These are phyloP conservation scores for Thermothelomyces thermophilus DNA, from an alignment of 2,329 filamentous ascomycete species.

Conservation along the genomic window DNA sequence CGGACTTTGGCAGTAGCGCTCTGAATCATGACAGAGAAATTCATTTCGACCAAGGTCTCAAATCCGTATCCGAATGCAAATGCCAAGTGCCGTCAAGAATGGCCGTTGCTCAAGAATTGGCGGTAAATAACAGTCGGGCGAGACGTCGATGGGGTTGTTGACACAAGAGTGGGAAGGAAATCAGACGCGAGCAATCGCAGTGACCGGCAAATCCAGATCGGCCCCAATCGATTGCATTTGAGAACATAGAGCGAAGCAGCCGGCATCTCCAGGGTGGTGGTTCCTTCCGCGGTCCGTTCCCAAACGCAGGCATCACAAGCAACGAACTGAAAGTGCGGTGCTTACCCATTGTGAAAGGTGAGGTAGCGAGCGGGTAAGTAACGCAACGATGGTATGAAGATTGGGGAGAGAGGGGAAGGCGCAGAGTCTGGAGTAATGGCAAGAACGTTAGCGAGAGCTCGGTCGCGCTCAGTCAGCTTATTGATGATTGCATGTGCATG, in stretches of 20 bases:
- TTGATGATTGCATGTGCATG: too few species aligned
- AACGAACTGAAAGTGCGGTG: conserved; percentile 28
- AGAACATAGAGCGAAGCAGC: conserved; percentile 16
- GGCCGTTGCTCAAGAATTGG: conserved; percentile 40
- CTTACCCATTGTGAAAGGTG: conserved; percentile 42
- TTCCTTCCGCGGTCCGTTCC: conserved; percentile 19
- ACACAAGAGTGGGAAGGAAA: conserved; percentile 8
- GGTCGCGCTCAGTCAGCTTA: background rate
- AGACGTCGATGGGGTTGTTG: too few species aligned
- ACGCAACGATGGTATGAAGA: conserved; percentile 6
- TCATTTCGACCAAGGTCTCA: conserved; percentile 25
- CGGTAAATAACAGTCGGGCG: conserved; percentile 34
- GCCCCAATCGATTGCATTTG: too few species aligned
- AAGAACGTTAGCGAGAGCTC: conserved; percentile 20
- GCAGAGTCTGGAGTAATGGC: conserved; percentile 18
- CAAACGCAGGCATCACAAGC: conserved; percentile 17
- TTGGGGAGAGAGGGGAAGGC: conserved; percentile 20
- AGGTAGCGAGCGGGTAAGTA: conserved; percentile 16
- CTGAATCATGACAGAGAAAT: conserved; percentile 38
- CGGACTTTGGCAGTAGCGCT: conserved; percentile 37
- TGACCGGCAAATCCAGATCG: too few species aligned
- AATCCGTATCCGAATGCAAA: conserved; percentile 24
- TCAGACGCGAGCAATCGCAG: conserved; percentile 4
- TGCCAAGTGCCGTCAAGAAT: conserved; percentile 29
- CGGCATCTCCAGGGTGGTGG: conserved; percentile 4